A percentile compares a stretch with the other conserved stretches of the same genome.
phyloP scores from a whole-genome alignment of 2,329 filamentous ascomycete species.

The Colletotrichum sp. region DNA sequence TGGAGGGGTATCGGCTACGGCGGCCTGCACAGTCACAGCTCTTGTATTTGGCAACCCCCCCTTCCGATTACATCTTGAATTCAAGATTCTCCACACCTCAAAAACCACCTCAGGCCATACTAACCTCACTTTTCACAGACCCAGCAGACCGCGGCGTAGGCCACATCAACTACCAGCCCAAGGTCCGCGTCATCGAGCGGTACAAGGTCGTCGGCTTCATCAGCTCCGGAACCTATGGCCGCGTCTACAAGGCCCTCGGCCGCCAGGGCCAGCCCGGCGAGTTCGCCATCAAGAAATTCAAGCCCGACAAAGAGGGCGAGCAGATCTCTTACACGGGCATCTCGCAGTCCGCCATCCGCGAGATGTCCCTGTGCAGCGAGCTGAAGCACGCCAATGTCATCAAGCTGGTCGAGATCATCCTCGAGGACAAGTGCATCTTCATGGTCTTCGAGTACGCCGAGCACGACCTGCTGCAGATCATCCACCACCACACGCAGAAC shows the following conservation, averaged over 20 bases:
- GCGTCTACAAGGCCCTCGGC: slow-evolving; percentile 93
- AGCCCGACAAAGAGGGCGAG: slow-evolving; percentile 98
- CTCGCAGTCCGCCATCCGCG: slow-evolving; percentile 93
- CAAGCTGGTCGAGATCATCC: slow-evolving; percentile 89
- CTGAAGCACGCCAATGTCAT: slow-evolving; percentile 90
- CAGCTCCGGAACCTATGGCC: slow-evolving; percentile 95
- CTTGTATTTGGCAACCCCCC: slow-evolving; percentile 18
- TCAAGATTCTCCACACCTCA: slow-evolving; percentile 7
- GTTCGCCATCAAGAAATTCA: slow-evolving; percentile 99
- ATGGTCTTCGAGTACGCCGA: slow-evolving; percentile 99
- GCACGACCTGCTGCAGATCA: slow-evolving; percentile 96
- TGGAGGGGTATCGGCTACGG: slow-evolving; percentile 24
- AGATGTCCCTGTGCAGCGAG: slow-evolving; percentile 97
- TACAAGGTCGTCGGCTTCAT: slow-evolving; percentile 99
- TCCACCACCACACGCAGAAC: slow-evolving; percentile 94
- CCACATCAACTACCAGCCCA: slow-evolving; percentile 67
- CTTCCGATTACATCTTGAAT: background rate
- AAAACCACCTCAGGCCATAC: slow-evolving; percentile 27
- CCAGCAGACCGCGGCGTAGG: slow-evolving; percentile 54
- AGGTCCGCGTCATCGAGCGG: slow-evolving; percentile 87
- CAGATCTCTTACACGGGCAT: slow-evolving; percentile 94
- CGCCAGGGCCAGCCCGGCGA: slow-evolving; percentile 77
- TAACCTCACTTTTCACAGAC: slow-evolving; percentile 51
- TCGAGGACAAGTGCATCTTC: slow-evolving; percentile 98
- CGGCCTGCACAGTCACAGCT: slow-evolving; percentile 21